phyloP scores from a whole-genome alignment of 331 rosid genomes.

The Ulmus americana region DNA sequence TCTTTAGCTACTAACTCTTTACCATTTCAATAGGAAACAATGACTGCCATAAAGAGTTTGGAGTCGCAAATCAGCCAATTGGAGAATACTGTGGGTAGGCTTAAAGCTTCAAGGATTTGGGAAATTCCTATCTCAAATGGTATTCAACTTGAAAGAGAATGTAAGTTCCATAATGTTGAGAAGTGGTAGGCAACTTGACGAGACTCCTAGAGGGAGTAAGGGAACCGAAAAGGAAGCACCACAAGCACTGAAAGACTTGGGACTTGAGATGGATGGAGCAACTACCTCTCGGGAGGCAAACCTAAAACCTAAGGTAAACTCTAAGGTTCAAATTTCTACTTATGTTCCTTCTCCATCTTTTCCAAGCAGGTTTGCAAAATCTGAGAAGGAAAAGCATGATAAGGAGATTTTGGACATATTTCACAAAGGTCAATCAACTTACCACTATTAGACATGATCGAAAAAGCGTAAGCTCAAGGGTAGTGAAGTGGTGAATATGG shows the following conservation, averaged over 20 bases:
- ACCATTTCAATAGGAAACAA: neutral
- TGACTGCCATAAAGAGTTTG: neutral
- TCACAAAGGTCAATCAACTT: neutral
- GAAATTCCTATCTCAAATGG: too few species aligned
- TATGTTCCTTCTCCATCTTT: neutral
- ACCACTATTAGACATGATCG: too few species aligned
- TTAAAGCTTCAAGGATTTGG: too few species aligned
- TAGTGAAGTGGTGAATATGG: neutral
- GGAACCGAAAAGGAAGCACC: neutral
- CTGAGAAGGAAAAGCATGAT: neutral
- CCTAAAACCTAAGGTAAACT: neutral
- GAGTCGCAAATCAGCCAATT: neutral
- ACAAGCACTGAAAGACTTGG: neutral
- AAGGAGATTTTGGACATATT: neutral
- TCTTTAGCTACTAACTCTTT: neutral
- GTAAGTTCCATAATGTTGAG: too few species aligned
- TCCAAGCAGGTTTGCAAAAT: constrained; percentile 2
- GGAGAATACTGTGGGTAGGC: neutral
- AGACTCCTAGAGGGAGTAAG: neutral
- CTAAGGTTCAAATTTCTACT: constrained; percentile 8
- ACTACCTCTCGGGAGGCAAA: neutral
- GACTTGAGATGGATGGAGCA: neutral
- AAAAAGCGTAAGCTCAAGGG: neutral
- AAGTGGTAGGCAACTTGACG: too few species aligned
- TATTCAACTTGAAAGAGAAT: too few species aligned